phyloP scores from a whole-genome alignment of 2,329 filamentous ascomycete genomes.

The Fusarium incarnatum region DNA sequence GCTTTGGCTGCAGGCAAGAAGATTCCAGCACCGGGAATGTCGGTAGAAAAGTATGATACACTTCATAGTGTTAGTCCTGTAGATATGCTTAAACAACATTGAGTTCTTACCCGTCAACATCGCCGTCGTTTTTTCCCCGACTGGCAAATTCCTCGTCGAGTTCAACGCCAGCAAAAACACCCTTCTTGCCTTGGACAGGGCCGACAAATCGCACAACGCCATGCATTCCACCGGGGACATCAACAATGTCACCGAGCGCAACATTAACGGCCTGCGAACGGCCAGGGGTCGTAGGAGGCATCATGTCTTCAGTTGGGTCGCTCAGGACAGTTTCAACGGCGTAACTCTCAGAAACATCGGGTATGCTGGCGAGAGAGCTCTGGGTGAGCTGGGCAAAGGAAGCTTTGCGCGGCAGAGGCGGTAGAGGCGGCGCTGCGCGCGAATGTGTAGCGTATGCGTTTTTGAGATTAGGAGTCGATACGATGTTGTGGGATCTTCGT shows the following conservation, averaged over 20 bases:
- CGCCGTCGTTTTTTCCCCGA: conserved; percentile 93
- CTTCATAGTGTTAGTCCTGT: conserved; percentile 51
- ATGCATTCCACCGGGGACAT: conserved; percentile 93
- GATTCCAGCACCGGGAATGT: conserved; percentile 84
- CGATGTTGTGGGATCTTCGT: conserved; percentile 60
- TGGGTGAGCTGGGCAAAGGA: conserved; percentile 77
- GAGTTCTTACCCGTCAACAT: conserved; percentile 85
- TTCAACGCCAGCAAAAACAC: conserved; percentile 92
- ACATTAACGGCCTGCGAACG: conserved; percentile 65
- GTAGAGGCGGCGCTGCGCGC: conserved; percentile 54
- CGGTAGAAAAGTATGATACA: conserved; percentile 83
- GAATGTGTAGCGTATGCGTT: conserved; percentile 63
- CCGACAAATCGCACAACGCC: conserved; percentile 92
- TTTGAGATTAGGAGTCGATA: conserved; percentile 70
- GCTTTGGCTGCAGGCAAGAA: conserved; percentile 91
- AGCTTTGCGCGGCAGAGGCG: conserved; percentile 73
- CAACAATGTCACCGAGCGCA: conserved; percentile 83
- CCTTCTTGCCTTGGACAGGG: conserved; percentile 86
- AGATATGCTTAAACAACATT: neutral
- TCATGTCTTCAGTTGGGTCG: conserved; percentile 57
- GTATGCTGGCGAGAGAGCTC: conserved; percentile 71
- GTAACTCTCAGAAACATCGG: conserved; percentile 74
- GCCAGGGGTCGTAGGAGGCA: conserved; percentile 66
- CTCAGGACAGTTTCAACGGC: conserved; percentile 65
- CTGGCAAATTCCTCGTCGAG: conserved; percentile 82